Conservation (phyloP, 2,329 filamentous ascomycete genomes). For the Fusarium sp. region DNA sequence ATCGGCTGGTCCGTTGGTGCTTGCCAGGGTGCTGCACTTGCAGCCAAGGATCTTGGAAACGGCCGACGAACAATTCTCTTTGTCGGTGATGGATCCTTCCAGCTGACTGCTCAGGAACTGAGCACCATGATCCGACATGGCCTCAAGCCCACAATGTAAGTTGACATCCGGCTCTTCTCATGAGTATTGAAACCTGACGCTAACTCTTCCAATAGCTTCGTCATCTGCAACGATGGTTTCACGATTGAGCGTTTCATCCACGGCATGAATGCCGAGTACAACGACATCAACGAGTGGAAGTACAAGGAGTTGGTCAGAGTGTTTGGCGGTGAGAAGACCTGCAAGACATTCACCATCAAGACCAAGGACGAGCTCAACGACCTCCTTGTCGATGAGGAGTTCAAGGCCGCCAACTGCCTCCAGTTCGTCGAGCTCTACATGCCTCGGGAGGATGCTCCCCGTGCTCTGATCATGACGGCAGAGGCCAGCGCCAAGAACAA, state of each 20-base stretch:
- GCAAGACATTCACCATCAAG: slow-evolving; percentile 74
- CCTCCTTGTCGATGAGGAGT: slow-evolving; percentile 73
- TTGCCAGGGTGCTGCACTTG: slow-evolving; percentile 76
- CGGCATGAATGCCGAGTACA: slow-evolving; percentile 82
- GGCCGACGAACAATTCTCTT: slow-evolving; percentile 81
- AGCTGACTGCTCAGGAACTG: slow-evolving; percentile 86
- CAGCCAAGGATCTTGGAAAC: slow-evolving; percentile 72
- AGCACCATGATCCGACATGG: slow-evolving; percentile 84
- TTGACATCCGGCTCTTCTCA: slow-evolving; percentile 15
- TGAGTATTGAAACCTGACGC: background rate
- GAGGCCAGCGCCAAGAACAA: slow-evolving; percentile 78
- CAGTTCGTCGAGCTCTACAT: slow-evolving; percentile 87
- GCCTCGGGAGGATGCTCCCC: slow-evolving; percentile 81
- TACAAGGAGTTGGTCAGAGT: slow-evolving; percentile 75
- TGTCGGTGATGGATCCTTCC: slow-evolving; percentile 89
- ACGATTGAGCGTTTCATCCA: slow-evolving; percentile 92
- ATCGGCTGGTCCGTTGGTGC: slow-evolving; percentile 72
- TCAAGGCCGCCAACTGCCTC: slow-evolving; percentile 66
- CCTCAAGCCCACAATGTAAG: slow-evolving; percentile 81
- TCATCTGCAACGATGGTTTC: slow-evolving; percentile 90
- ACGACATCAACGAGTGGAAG: slow-evolving; percentile 83
- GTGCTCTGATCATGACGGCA: slow-evolving; percentile 76
- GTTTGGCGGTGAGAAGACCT: slow-evolving; percentile 73
- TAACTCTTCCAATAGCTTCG: slow-evolving; percentile 65
- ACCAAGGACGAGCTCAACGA: slow-evolving; percentile 76